Percentiles rank a stretch among this genome's conserved stretches.
Conservation (phyloP, 306 rosid species). For the Gillenia trifoliata region DNA sequence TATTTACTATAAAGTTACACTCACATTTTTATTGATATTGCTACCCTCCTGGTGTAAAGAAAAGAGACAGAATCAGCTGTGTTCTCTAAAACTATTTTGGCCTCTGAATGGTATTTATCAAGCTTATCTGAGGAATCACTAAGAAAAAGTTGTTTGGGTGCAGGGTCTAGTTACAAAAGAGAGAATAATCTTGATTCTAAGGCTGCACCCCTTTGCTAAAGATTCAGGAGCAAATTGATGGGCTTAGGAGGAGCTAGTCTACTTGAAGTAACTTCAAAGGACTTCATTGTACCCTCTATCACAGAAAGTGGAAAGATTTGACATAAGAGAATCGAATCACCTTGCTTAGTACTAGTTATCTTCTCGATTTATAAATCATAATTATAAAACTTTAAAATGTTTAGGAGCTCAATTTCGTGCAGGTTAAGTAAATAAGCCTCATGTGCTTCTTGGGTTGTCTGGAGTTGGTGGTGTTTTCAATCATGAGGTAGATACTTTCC, state of each 20-base stretch:
- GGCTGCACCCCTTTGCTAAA: constrained; percentile 92
- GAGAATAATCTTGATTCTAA: constrained; percentile 71
- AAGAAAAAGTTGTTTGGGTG: constrained; percentile 10
- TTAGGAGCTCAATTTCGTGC: constrained; percentile 22
- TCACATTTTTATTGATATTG: not conserved
- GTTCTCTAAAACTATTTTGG: not conserved
- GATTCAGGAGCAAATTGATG: constrained; percentile 59
- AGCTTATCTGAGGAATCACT: not conserved
- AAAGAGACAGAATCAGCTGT: not conserved
- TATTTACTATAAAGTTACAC: not conserved
- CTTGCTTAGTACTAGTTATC: constrained; percentile 9
- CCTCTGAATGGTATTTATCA: not conserved
- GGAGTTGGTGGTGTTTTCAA: constrained; percentile 96
- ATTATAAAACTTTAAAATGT: constrained; percentile 13
- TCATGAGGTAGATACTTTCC: constrained; percentile 63
- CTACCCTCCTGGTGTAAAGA: not conserved
- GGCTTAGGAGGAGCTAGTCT: constrained; percentile 82
- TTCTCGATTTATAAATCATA: constrained; percentile 10
- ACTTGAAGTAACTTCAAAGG: constrained; percentile 57
- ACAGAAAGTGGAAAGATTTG: not conserved
- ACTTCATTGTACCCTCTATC: constrained; percentile 14
- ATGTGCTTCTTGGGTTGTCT: constrained; percentile 94
- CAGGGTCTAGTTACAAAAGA: constrained; percentile 94
- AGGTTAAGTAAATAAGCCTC: constrained; percentile 92
- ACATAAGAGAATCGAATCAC: constrained; percentile 5